Evolutionary conservation across 345 rosid species (phyloP), one percentile per base, ranked within the genome.

Genomic region (Arabidopsis thaliana): DNA sequence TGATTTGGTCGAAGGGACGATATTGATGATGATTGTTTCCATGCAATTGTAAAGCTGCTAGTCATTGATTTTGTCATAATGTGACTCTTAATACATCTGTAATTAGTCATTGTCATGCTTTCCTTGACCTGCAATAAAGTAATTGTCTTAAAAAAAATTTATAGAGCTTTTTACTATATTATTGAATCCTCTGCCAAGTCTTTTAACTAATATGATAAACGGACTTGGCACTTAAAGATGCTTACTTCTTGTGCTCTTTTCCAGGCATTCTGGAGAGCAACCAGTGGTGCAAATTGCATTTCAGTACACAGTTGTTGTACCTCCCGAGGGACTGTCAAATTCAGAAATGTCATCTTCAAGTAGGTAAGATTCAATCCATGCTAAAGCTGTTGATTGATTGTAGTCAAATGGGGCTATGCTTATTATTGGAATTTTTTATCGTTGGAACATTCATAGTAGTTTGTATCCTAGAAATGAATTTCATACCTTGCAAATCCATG

Each of bases 231-330:
- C 9, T 65, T 51, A 14, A 55, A 58, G 23, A 58, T 48, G 44
- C 71, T 58, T 49, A 75, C 46, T 49, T 65, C 11, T 72, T 6
- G 52, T 72, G 13, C 36, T 58, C 23, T 73, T 72, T 77, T 78
- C 51, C 87, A 95, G 99, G 65, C 88, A 89, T 80, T 38, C 88
- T 12, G 81, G 89, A 37, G 98, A 95, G 72, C 96, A 88, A 78
- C 99, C 98, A 3, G 87, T 87, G 48, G 73, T 95, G 74, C 99
- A 95, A 82, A 90, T 92, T 74, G 99, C 97, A 44, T 95, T 95
- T 83, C 97, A 91, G 75, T 95, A 95, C 79, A 85, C 98, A 32
- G 91, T 90, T 58, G 85, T 92, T 45, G 96, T 85, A 71, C 91
- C 96, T 45, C 96, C 96, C 7, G 92, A 92, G 78, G 96, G 87